Percentiles rank a stretch among this genome's conserved stretches.
Conservation (phyloP, 148 eudicot species). For the Fallopia convolvulus region DNA sequence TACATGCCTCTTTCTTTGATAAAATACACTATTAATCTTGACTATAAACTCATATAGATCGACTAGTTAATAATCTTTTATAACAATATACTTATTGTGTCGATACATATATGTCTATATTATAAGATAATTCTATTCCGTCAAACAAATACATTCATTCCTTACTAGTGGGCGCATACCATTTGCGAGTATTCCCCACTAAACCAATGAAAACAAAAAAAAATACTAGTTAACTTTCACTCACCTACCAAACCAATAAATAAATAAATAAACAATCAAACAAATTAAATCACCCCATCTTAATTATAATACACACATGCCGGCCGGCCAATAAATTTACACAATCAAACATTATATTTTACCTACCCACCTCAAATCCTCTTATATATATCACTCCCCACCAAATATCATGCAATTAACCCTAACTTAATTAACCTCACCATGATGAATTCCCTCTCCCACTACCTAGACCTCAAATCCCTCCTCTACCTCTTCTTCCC, state of each 20-base stretch:
- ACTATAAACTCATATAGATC: no score
- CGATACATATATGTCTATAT: no score
- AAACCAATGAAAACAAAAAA: neutral
- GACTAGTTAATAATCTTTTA: no score
- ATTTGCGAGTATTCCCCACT: neutral
- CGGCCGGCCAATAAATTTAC: neutral
- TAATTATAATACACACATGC: neutral
- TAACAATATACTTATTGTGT: no score
- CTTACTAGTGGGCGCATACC: neutral
- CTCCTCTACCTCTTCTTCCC: slow-evolving; percentile 21
- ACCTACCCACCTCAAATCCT: neutral
- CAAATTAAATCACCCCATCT: neutral
- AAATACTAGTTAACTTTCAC: neutral
- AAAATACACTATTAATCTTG: no score
- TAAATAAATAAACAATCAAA: neutral
- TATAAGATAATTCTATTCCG: no score
- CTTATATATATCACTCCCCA: neutral
- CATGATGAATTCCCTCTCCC: neutral
- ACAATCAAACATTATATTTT: neutral
- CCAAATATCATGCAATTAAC: neutral
- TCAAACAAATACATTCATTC: no score
- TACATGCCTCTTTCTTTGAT: no score
- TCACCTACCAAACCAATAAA: neutral
- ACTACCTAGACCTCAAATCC: neutral
- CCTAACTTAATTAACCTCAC: neutral